Evolutionary conservation across 2,329 filamentous ascomycete genomes (phyloP).

Genomic region (Fusarium hostae): DNA sequence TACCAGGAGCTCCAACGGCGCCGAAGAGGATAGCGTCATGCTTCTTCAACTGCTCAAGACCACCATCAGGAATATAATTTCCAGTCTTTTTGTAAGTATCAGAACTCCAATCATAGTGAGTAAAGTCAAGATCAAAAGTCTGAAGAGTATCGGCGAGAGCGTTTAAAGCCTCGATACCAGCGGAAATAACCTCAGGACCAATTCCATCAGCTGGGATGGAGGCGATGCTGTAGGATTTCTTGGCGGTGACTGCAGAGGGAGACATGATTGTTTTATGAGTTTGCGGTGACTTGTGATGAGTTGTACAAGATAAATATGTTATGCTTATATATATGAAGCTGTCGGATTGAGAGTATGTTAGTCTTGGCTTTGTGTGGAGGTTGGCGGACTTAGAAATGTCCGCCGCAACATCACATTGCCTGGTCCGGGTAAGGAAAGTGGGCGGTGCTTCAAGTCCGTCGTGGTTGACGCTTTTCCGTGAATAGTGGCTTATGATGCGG

Average conservation of each 20-base stretch:
- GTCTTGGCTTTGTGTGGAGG: slow-evolving; percentile 21
- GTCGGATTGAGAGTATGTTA: slow-evolving; percentile 15
- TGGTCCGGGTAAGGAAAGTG: background rate
- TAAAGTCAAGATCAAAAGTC: slow-evolving; percentile 71
- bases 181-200: slow-evolving; percentile 70
- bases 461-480: slow-evolving; percentile 1
- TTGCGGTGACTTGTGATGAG: background rate
- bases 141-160: slow-evolving; percentile 61
- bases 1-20: slow-evolving; percentile 68
- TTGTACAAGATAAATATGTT: background rate
- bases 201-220: slow-evolving; percentile 73
- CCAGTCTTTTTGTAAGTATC: slow-evolving; percentile 73
- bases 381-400: slow-evolving; percentile 19
- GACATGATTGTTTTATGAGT: slow-evolving; percentile 42
- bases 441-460: slow-evolving; percentile 9
- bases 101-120: slow-evolving; percentile 74
- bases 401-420: slow-evolving; percentile 14
- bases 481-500: slow-evolving; percentile 13
- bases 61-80: slow-evolving; percentile 58
- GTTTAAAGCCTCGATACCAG: slow-evolving; percentile 69
- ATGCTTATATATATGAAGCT: background rate
- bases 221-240: slow-evolving; percentile 62
- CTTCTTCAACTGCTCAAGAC: slow-evolving; percentile 49
- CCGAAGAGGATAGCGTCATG: slow-evolving; percentile 72
- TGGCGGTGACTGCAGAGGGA: slow-evolving; percentile 34